Evolutionary conservation across 1,284 basidiomycete genomes (phyloP).

Genomic region (Cutaneotrichosporon daszewskae): DNA sequence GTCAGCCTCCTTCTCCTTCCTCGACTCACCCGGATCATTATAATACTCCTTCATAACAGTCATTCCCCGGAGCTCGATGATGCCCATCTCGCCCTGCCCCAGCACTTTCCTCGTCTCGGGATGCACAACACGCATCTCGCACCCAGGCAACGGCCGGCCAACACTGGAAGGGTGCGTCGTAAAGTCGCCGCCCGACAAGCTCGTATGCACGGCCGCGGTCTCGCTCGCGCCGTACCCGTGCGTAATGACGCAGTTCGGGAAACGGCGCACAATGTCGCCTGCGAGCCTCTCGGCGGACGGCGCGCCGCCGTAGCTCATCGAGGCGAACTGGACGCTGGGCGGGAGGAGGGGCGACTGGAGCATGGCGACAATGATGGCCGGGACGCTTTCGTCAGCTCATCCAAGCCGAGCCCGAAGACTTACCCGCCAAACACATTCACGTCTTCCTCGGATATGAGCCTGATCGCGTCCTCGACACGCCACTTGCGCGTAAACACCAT

Average conservation of each 20-base stretch:
- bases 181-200: constrained; percentile 37
- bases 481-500: constrained; percentile 35
- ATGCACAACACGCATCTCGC: constrained; percentile 34
- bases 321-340: constrained; percentile 22
- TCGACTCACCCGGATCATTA: constrained; percentile 30
- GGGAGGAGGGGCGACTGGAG: constrained; percentile 31
- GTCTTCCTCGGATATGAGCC: constrained; percentile 28
- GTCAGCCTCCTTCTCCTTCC: constrained; percentile 20
- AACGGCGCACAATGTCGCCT: constrained; percentile 26
- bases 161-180: constrained; percentile 12
- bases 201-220: constrained; percentile 38
- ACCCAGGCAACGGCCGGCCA: constrained; percentile 35
- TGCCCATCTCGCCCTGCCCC: not conserved
- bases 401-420: too few species aligned
- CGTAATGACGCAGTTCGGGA: constrained; percentile 24
- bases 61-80: not conserved
- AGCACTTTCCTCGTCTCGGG: constrained; percentile 23
- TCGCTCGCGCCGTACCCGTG: constrained; percentile 44
- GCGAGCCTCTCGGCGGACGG: constrained; percentile 34
- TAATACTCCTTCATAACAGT: constrained; percentile 41
- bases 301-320: constrained; percentile 42
- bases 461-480: constrained; percentile 29
- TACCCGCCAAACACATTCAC: constrained; percentile 39
- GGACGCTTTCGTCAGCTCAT: too few species aligned
- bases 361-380: constrained; percentile 34